Conservation (phyloP, 2,329 filamentous ascomycete genomes). For the Xylariaceae sp. region DNA sequence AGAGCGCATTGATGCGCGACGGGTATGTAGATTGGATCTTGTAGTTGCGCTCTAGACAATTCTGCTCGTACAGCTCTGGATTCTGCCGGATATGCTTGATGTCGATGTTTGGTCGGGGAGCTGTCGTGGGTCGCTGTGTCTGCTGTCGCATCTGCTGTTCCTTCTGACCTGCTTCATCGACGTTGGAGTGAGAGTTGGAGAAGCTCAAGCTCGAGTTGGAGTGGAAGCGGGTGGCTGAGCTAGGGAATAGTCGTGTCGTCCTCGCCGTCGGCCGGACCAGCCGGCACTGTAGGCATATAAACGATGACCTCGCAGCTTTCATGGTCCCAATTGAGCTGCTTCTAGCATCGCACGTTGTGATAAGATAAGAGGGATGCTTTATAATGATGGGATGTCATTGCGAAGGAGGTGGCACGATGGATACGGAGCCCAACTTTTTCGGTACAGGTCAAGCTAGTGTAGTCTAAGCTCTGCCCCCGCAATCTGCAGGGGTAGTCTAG, state of each 20-base stretch:
- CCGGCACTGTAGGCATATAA: conserved; percentile 40
- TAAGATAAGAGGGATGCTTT: neutral
- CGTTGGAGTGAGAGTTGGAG: conserved; percentile 13
- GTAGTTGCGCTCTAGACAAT: conserved; percentile 88
- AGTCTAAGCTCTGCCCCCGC: too few species aligned
- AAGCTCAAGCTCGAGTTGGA: conserved; percentile 1
- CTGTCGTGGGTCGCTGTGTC: conserved; percentile 66
- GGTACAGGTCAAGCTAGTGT: too few species aligned
- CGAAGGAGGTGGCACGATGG: neutral
- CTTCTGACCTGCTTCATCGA: conserved; percentile 19
- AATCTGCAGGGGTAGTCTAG: too few species aligned
- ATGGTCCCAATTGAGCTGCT: conserved; percentile 25
- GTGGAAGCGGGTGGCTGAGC: conserved; percentile 29
- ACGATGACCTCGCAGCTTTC: conserved; percentile 30
- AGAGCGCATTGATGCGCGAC: conserved; percentile 60
- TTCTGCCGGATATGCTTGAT: conserved; percentile 90
- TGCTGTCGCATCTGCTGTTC: conserved; percentile 22
- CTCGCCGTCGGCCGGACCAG: conserved; percentile 27
- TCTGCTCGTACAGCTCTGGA: conserved; percentile 78
- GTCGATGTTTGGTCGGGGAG: conserved; percentile 81
- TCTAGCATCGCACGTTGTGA: neutral
- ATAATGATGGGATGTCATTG: neutral
- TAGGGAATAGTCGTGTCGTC: conserved; percentile 29
- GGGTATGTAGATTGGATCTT: conserved; percentile 60
- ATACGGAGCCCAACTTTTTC: neutral